These are phyloP conservation scores for Penicillium bialowiezense DNA, from an alignment of 495 filamentous ascomycete genomes.

Conservation along the genomic window DNA sequence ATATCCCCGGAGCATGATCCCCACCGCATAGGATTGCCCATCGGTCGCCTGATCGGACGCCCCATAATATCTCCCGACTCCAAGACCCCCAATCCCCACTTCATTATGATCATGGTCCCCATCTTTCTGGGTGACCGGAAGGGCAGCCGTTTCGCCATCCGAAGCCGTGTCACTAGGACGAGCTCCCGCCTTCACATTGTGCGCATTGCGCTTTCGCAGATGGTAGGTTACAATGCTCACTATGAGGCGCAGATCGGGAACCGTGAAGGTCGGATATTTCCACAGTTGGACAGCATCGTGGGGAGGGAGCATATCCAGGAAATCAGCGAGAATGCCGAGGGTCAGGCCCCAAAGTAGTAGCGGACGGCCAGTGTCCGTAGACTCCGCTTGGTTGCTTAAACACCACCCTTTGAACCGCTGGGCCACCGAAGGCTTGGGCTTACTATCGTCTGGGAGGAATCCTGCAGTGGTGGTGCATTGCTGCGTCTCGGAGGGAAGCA, in stretches of 20 bases:
- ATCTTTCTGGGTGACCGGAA: conserved; percentile 28
- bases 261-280: conserved; percentile 72
- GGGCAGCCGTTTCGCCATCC: conserved; percentile 42
- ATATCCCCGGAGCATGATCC: conserved; percentile 66
- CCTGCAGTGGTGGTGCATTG: conserved; percentile 51
- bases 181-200: conserved; percentile 35
- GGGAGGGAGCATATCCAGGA: conserved; percentile 67
- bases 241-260: conserved; percentile 58
- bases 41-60: conserved; percentile 24
- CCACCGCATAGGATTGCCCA: conserved; percentile 47
- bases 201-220: conserved; percentile 56
- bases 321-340: conserved; percentile 67
- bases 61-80: conserved; percentile 44
- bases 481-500: conserved; percentile 60
- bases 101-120: conserved; percentile 35
- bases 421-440: conserved; percentile 13
- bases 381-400: conserved; percentile 31
- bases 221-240: conserved; percentile 60
- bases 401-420: conserved; percentile 31
- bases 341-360: conserved; percentile 76
- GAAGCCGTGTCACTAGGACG: conserved; percentile 40
- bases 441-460: conserved; percentile 35
- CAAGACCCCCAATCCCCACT: conserved; percentile 45
- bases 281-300: conserved; percentile 61
- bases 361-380: conserved; percentile 36